A percentile compares a stretch with the other conserved stretches of the same genome.
These are phyloP conservation scores for Starmera quercuum DNA, from an alignment of 805 yeast species.

Conservation along the genomic window DNA sequence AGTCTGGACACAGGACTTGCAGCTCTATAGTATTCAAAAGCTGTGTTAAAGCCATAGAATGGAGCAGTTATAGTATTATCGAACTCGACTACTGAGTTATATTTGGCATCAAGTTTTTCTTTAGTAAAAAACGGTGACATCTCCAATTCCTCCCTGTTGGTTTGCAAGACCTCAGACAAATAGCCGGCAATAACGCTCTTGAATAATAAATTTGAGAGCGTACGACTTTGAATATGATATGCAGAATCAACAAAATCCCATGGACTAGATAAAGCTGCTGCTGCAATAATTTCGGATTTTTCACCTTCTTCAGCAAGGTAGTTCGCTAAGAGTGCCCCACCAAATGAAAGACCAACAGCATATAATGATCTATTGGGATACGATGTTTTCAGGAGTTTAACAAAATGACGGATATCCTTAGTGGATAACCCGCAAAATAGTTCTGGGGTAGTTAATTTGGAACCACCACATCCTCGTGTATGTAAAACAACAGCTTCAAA, in stretches of 20 bases:
- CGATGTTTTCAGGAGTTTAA: constrained; percentile 38
- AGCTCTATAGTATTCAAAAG: constrained; percentile 54
- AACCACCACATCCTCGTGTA: constrained; percentile 72
- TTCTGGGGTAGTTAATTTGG: constrained; percentile 61
- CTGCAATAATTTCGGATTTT: constrained; percentile 44
- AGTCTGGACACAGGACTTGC: constrained; percentile 57
- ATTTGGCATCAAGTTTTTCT: constrained; percentile 28
- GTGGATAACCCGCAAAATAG: constrained; percentile 64
- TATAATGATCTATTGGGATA: constrained; percentile 62
- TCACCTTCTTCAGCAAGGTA: constrained; percentile 64
- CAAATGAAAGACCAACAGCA: constrained; percentile 64
- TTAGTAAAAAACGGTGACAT: constrained; percentile 25
- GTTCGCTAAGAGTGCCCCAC: constrained; percentile 59
- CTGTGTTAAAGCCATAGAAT: constrained; percentile 54
- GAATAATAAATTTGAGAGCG: constrained; percentile 33
- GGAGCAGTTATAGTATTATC: constrained; percentile 57
- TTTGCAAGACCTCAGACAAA: constrained; percentile 34
- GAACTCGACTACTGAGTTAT: constrained; percentile 41
- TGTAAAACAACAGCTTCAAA: constrained; percentile 60
- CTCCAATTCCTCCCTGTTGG: constrained; percentile 28
- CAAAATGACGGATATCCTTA: constrained; percentile 54
- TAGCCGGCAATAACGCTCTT: constrained; percentile 35
- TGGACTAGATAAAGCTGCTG: constrained; percentile 56
- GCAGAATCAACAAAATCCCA: constrained; percentile 65
- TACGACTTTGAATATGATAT: constrained; percentile 29